Evolutionary conservation across 768 basidiomycete species (phyloP).

Genomic region (Cytidiella melzeri): DNA sequence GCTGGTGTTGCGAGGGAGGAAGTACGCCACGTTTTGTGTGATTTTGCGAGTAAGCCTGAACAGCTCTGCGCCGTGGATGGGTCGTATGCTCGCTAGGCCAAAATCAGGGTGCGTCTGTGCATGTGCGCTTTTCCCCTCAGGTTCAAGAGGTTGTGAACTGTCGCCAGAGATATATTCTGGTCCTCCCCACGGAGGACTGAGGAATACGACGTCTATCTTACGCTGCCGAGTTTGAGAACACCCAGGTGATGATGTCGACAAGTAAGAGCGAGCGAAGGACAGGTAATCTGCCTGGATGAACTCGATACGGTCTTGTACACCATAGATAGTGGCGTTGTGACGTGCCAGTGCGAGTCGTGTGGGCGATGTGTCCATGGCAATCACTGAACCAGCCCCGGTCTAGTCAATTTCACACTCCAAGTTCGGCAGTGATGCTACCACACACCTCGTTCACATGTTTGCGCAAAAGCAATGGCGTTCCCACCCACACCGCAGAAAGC

Average conservation of each 20-base stretch:
- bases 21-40: constrained; percentile 84
- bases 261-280: constrained; percentile 59
- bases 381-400: constrained; percentile 47
- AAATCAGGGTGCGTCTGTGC: constrained; percentile 47
- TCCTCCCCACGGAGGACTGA: constrained; percentile 97
- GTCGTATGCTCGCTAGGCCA: constrained; percentile 64
- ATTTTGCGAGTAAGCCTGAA: constrained; percentile 67
- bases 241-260: constrained; percentile 8
- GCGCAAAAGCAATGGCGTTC: constrained; percentile 95
- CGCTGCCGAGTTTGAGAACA: constrained; percentile 23
- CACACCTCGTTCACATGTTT: constrained; percentile 91
- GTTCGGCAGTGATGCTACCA: not conserved
- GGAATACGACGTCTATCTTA: constrained; percentile 83
- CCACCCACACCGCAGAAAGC: constrained; percentile 98
- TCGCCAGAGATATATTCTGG: constrained; percentile 53
- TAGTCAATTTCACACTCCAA: not conserved
- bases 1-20: constrained; percentile 75
- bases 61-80: constrained; percentile 78
- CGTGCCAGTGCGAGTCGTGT: constrained; percentile 83
- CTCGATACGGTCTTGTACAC: constrained; percentile 91
- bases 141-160: constrained; percentile 1
- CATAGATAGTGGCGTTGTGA: constrained; percentile 92
- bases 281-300: constrained; percentile 87
- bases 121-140: constrained; percentile 7
- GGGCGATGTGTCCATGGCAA: constrained; percentile 86